Percentiles rank a stretch among this genome's conserved stretches.
These are phyloP conservation scores for Raffaelea ambrosiae DNA, from an alignment of 2,329 filamentous ascomycete species.

Conservation along the genomic window DNA sequence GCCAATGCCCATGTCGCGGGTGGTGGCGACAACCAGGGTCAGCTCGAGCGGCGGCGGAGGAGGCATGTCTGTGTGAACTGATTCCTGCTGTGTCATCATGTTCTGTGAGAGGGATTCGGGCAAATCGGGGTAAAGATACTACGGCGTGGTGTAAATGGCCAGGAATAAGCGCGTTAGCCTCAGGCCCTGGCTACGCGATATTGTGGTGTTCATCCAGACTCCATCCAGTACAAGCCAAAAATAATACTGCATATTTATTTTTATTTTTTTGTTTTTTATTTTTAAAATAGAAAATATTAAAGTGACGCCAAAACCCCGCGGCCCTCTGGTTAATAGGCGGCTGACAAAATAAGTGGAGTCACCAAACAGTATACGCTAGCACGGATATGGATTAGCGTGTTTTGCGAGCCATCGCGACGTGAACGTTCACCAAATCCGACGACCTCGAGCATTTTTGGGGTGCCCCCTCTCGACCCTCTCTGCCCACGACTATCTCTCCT, in stretches of 20 bases:
- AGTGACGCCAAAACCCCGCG: background rate
- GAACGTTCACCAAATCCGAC: constrained; percentile 8
- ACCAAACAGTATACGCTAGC: constrained; percentile 1
- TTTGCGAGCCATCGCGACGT: constrained; percentile 13
- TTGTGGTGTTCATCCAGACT: no score
- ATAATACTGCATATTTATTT: no score
- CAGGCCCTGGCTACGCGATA: no score
- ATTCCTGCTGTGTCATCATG: no score
- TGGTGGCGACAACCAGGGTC: constrained; percentile 91
- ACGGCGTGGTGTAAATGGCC: no score
- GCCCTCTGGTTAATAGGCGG: constrained; percentile 9
- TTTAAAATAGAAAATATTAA: no score
- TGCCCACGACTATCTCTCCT: background rate
- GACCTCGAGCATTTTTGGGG: constrained; percentile 3
- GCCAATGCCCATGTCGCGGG: constrained; percentile 82
- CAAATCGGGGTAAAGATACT: no score
- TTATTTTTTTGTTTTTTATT: no score
- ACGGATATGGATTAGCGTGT: background rate
- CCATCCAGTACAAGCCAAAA: no score
- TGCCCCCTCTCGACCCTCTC: constrained; percentile 6
- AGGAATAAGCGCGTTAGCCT: no score
- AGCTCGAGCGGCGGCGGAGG: constrained; percentile 45
- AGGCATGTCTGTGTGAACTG: no score
- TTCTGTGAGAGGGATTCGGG: no score
- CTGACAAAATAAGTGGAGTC: constrained; percentile 12